Conservation (phyloP, 2,329 filamentous ascomycete species). For the Penicillium sp. region DNA sequence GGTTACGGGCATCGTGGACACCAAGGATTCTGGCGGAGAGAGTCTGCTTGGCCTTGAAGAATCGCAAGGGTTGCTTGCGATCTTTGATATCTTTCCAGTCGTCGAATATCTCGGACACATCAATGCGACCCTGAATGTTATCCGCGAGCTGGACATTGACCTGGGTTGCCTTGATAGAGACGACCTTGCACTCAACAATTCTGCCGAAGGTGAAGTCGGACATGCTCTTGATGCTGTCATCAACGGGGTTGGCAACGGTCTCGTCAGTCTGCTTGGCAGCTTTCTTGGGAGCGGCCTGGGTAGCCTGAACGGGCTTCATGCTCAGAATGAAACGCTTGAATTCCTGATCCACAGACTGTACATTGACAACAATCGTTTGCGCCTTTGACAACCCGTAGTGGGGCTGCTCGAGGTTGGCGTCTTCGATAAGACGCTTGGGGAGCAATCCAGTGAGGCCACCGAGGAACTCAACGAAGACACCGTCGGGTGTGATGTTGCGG, state of each 20-base stretch:
- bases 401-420: constrained; percentile 65
- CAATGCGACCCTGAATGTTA: constrained; percentile 87
- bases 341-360: constrained; percentile 70
- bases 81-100: constrained; percentile 82
- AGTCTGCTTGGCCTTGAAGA: constrained; percentile 69
- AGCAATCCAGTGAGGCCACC: constrained; percentile 74
- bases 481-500: constrained; percentile 76
- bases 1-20: constrained; percentile 84
- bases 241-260: constrained; percentile 59
- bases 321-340: constrained; percentile 69
- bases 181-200: constrained; percentile 72
- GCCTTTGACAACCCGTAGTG: constrained; percentile 77
- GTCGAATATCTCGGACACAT: constrained; percentile 88
- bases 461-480: constrained; percentile 85
- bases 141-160: constrained; percentile 87
- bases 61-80: constrained; percentile 73
- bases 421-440: constrained; percentile 73
- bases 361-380: constrained; percentile 71
- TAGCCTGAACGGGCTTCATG: constrained; percentile 53
- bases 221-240: constrained; percentile 62
- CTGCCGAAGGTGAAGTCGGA: constrained; percentile 73
- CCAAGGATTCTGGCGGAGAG: constrained; percentile 77
- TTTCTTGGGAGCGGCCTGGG: constrained; percentile 49
- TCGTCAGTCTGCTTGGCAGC: constrained; percentile 40
- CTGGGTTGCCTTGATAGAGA: constrained; percentile 86